Base-by-base conservation (phyloP, 2,329 filamentous ascomycete genomes). In the Colletotrichum eremochloae region DNA sequence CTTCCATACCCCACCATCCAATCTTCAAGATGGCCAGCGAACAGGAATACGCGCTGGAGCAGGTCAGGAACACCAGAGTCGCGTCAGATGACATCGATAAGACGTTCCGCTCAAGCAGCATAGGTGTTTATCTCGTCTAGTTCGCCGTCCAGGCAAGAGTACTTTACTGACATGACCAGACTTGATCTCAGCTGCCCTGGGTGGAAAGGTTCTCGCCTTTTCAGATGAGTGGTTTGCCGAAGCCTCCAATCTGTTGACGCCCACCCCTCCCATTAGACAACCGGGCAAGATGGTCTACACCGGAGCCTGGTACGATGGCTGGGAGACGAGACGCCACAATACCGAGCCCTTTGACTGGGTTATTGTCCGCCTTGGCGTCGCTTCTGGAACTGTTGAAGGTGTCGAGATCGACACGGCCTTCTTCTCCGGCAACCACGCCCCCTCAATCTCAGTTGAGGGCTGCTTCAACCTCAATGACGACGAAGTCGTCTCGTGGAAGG, bases 381-480 rank as follows among this genome's bases (percentile, higher is more conserved):
- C 92, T 12, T 93, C 91, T 1, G 94, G 93, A 58, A 91, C 86
- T 20, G 88, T 96, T 38, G 87, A 89, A 72, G 94, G 94, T 20
- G 85, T 95, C 60, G 94, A 96, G 82, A 87, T 96, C 74, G 93
- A 96, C 82, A 96, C 94, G 3, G 90, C 92, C 62, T 94, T 91
- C 84, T 96, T 96, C 86, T 91, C 88, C 72, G 94, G 94, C 72
- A 96, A 96, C 83, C 92, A 96, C 79, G 94, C 93, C 8, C 93
- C 93, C 1, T 92, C 91, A 75, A 90, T 95, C 77, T 93, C 91
- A 0, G 92, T 96, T 24, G 91, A 96, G 80, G 94, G 92, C 57
- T 90, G 90, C 80, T 94, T 94, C 82, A 89, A 85, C 75, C 84
- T 85, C 31, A 85, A 89, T 75, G 91, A 93, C 75, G 86, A 88